These are phyloP conservation scores for Scedosporium dehoogii DNA, from an alignment of 2,329 filamentous ascomycete genomes.

Conservation along the genomic window DNA sequence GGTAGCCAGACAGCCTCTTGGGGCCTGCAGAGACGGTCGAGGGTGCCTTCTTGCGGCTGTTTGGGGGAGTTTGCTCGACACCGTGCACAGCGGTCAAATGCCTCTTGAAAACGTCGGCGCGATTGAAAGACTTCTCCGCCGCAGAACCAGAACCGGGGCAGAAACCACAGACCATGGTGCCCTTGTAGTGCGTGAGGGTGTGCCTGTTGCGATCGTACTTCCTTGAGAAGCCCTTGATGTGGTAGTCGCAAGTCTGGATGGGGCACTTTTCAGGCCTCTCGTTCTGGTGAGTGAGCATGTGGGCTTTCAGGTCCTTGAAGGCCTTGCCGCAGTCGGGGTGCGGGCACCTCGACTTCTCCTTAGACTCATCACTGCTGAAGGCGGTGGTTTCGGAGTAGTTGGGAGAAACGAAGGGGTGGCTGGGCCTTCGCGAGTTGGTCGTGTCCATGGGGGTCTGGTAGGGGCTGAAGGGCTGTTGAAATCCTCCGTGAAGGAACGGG, in stretches of 20 bases:
- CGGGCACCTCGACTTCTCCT: conserved; percentile 65
- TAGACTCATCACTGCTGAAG: conserved; percentile 52
- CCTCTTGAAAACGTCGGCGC: conserved; percentile 91
- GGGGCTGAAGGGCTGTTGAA: conserved; percentile 48
- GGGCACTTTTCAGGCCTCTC: conserved; percentile 92
- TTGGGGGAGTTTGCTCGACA: conserved; percentile 86
- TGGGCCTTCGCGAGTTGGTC: conserved; percentile 49
- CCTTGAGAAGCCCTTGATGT: conserved; percentile 82
- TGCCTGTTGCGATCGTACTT: conserved; percentile 97
- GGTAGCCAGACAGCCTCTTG: conserved; percentile 62
- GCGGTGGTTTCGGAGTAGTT: conserved; percentile 40
- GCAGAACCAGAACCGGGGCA: conserved; percentile 82
- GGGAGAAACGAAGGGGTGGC: conserved; percentile 57
- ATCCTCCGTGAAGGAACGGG: conserved; percentile 51
- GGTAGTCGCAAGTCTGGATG: conserved; percentile 84
- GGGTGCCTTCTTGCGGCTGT: conserved; percentile 66
- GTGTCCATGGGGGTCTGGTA: conserved; percentile 30
- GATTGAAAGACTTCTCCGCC: conserved; percentile 90
- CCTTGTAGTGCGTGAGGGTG: conserved; percentile 91
- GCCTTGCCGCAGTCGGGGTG: conserved; percentile 74
- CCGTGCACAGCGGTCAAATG: conserved; percentile 85
- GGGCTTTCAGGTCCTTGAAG: conserved; percentile 87
- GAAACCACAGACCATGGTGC: conserved; percentile 94
- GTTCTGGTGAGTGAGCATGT: conserved; percentile 88
- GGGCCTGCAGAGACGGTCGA: conserved; percentile 26